Conservation (phyloP, 2,329 filamentous ascomycete genomes). For the Fusarium chlamydosporum region DNA sequence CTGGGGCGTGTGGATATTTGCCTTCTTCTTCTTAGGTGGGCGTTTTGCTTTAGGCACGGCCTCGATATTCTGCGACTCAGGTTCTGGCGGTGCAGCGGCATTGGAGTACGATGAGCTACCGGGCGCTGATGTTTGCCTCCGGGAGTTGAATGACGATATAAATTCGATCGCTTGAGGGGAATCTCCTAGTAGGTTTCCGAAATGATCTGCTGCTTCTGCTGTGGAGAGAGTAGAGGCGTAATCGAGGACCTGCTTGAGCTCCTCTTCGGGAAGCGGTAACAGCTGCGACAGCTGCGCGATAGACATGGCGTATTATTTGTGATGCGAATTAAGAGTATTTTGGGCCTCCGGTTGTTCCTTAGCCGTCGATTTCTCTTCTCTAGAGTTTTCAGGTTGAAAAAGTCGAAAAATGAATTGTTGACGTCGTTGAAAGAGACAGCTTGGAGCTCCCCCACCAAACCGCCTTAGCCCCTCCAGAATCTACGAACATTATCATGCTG, state of each 20-base stretch:
- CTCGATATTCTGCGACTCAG: constrained; percentile 52
- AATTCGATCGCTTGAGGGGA: constrained; percentile 83
- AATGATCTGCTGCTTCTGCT: constrained; percentile 83
- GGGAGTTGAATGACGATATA: constrained; percentile 84
- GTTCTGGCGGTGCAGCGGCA: constrained; percentile 39
- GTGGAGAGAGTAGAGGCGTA: constrained; percentile 85
- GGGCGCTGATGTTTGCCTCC: constrained; percentile 60
- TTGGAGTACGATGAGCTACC: constrained; percentile 43
- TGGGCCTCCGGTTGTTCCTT: background rate
- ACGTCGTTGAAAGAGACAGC: constrained; percentile 41
- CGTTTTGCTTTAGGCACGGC: constrained; percentile 65
- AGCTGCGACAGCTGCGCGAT: constrained; percentile 80
- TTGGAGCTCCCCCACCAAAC: constrained; percentile 43
- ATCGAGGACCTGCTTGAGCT: constrained; percentile 85
- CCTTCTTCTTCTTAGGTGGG: constrained; percentile 69
- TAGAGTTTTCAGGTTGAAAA: background rate
- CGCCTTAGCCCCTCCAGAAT: constrained; percentile 38
- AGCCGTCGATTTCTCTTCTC: background rate
- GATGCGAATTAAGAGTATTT: accelerated
- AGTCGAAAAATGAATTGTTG: constrained; percentile 21
- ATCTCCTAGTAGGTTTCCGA: constrained; percentile 90
- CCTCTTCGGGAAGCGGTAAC: constrained; percentile 86
- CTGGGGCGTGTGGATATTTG: constrained; percentile 73
- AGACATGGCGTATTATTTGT: constrained; percentile 60
- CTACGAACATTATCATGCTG: constrained; percentile 8